A percentile compares a stretch with the other conserved stretches of the same genome.
Evolutionary conservation across 768 basidiomycete genomes (phyloP).

Genomic region (Rhodotorula sphaerocarpa): DNA sequence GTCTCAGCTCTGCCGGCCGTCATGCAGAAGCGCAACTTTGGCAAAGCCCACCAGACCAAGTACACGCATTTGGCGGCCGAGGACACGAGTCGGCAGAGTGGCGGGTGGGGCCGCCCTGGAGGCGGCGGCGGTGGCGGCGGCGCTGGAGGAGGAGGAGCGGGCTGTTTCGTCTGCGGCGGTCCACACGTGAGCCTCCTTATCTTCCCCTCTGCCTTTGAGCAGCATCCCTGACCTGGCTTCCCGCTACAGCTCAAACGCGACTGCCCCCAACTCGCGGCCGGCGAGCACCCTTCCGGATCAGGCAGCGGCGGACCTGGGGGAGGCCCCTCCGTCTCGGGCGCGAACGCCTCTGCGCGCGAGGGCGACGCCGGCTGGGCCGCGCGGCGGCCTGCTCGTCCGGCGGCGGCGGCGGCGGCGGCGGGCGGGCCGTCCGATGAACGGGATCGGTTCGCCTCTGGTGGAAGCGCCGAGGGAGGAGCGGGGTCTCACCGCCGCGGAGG

Average conservation of each 20-base stretch:
- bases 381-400: background rate
- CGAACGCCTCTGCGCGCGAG: slow-evolving; percentile 12
- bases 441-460: too few relatives aligned
- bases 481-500: background rate
- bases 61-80: slow-evolving; percentile 93
- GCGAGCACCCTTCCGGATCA: background rate
- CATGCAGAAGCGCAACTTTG: slow-evolving; percentile 69
- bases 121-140: slow-evolving; percentile 31
- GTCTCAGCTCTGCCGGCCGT: slow-evolving; percentile 81
- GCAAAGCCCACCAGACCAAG: slow-evolving; percentile 83
- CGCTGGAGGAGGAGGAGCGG: slow-evolving; percentile 40
- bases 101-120: slow-evolving; percentile 17
- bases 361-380: slow-evolving; percentile 20
- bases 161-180: slow-evolving; percentile 88
- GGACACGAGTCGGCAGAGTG: slow-evolving; percentile 54
- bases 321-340: slow-evolving; percentile 23
- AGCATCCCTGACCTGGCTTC: background rate
- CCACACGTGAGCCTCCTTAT: slow-evolving; percentile 56
- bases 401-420: too few relatives aligned
- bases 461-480: background rate
- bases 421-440: too few relatives aligned
- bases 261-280: slow-evolving; percentile 27
- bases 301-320: background rate
- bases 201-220: background rate
- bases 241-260: slow-evolving; percentile 29